phyloP scores from a whole-genome alignment of 164 flowering plant genomes.

The Paratinospora sagittata region DNA sequence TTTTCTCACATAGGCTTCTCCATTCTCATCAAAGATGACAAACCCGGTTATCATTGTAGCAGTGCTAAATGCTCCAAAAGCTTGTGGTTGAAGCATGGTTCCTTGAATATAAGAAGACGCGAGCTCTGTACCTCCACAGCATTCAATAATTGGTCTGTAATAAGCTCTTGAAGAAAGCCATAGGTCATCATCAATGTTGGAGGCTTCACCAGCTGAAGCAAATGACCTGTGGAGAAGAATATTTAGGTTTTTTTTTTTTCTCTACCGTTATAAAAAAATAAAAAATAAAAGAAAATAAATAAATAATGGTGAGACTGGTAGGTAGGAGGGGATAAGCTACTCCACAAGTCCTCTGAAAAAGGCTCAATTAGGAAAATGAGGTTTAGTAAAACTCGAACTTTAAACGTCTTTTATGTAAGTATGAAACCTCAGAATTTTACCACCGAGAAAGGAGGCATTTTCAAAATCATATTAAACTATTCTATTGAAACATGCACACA shows the following conservation, averaged over 20 bases:
- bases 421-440: background rate
- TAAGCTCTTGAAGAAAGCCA: slow-evolving; percentile 89
- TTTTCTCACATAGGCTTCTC: slow-evolving; percentile 76
- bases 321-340: no score
- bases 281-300: no score
- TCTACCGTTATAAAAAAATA: no score
- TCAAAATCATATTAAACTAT: background rate
- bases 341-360: background rate
- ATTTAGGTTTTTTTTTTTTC: background rate
- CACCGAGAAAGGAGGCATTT: background rate
- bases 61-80: slow-evolving; percentile 84
- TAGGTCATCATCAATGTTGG: slow-evolving; percentile 86
- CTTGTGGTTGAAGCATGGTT: slow-evolving; percentile 73
- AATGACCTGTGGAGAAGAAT: slow-evolving; percentile 42
- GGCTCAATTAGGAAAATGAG: background rate
- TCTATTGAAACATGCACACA: background rate
- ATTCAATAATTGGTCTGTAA: slow-evolving; percentile 76
- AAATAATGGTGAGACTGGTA: background rate
- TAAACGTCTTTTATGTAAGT: no score
- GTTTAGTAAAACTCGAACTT: no score
- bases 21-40: slow-evolving; percentile 77
- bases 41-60: slow-evolving; percentile 68
- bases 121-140: slow-evolving; percentile 96
- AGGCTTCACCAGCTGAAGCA: slow-evolving; percentile 83
- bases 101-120: slow-evolving; percentile 69